phyloP scores from a whole-genome alignment of 1,284 basidiomycete species.

The Rhodotorula sp. region DNA sequence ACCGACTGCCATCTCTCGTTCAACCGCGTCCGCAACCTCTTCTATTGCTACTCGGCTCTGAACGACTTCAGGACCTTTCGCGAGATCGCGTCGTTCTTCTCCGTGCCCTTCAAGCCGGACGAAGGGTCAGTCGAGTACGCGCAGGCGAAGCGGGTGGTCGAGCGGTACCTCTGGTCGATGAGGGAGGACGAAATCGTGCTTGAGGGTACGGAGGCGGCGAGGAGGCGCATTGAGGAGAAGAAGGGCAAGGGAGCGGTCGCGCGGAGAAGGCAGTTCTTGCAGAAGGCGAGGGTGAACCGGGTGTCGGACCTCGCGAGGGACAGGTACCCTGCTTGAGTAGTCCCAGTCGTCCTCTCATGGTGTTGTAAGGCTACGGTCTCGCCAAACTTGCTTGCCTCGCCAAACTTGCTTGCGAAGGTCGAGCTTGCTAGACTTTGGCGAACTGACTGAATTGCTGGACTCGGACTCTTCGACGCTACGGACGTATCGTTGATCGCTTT shows the following conservation, averaged over 20 bases:
- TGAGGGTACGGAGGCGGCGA: constrained; percentile 10
- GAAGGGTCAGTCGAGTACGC: neutral
- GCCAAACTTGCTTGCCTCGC: too few species aligned
- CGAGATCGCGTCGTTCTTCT: neutral
- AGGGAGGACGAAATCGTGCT: constrained; percentile 16
- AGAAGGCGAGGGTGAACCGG: neutral
- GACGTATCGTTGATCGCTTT: too few species aligned
- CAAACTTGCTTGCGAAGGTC: too few species aligned
- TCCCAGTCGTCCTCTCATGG: too few species aligned
- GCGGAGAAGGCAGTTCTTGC: constrained; percentile 2
- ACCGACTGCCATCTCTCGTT: neutral
- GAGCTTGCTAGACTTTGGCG: too few species aligned
- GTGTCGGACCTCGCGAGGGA: neutral
- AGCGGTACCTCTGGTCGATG: constrained; percentile 1
- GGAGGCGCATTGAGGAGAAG: neutral
- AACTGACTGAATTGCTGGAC: too few species aligned
- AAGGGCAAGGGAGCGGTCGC: neutral
- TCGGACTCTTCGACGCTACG: too few species aligned
- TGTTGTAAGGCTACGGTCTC: too few species aligned
- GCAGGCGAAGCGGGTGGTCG: neutral
- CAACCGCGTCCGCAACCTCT: neutral
- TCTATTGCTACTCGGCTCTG: constrained; percentile 3
- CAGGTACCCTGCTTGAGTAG: too few species aligned
- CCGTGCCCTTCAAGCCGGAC: neutral
- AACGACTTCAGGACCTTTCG: neutral